Evolutionary conservation across 768 basidiomycete genomes (phyloP).

Genomic region (Lactifluus echinatus): DNA sequence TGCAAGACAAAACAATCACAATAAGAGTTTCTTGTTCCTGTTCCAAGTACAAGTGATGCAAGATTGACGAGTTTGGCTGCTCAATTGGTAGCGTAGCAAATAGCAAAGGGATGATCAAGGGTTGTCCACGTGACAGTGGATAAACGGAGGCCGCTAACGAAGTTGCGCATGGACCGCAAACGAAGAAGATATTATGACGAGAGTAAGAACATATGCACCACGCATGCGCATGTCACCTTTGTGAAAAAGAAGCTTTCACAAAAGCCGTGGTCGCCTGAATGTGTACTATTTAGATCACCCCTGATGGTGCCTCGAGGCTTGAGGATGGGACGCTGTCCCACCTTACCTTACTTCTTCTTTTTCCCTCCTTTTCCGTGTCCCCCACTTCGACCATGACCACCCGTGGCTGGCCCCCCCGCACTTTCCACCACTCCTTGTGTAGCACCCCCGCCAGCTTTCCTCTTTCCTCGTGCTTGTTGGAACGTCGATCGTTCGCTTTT

Average conservation of each 20-base stretch:
- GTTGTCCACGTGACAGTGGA: neutral
- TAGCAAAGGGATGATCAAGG: neutral
- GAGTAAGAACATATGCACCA: slow-evolving; percentile 12
- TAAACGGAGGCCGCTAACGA: neutral
- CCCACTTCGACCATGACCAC: slow-evolving; percentile 30
- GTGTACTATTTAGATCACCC: slow-evolving; percentile 17
- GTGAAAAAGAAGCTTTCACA: slow-evolving; percentile 8
- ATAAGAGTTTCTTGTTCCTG: neutral
- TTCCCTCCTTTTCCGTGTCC: slow-evolving; percentile 45
- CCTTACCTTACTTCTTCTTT: slow-evolving; percentile 49
- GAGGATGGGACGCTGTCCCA: slow-evolving; percentile 4
- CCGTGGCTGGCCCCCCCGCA: slow-evolving; percentile 25
- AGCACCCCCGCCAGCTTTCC: slow-evolving; percentile 50
- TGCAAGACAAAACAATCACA: neutral
- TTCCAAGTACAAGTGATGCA: neutral
- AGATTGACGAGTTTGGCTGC: neutral
- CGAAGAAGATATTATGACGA: neutral
- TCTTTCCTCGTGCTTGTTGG: slow-evolving; percentile 41
- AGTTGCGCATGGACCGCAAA: neutral
- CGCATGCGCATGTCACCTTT: slow-evolving; percentile 14
- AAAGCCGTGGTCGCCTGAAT: slow-evolving; percentile 12
- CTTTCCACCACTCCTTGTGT: slow-evolving; percentile 55
- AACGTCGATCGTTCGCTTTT: slow-evolving; percentile 68
- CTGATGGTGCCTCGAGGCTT: slow-evolving; percentile 15
- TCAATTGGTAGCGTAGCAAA: too few relatives aligned